phyloP scores from a whole-genome alignment of 1,139 yeast species.

The Yamadazyma atlantica region DNA sequence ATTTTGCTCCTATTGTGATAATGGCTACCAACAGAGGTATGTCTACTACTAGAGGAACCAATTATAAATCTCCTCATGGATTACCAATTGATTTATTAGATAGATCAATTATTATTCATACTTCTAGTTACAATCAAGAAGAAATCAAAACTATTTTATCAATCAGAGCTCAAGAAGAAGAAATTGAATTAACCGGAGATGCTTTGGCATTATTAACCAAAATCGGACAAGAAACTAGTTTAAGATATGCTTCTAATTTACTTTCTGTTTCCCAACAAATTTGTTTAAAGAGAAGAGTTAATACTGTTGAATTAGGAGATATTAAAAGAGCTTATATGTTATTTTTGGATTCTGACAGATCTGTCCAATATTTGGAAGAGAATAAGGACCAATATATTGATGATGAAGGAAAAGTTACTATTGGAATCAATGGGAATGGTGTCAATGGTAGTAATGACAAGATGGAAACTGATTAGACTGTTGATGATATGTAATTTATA shows the following conservation, averaged over 20 bases:
- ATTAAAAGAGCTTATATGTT: conserved; percentile 84
- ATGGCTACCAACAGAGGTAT: conserved; percentile 99
- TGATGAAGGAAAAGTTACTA: conserved; percentile 64
- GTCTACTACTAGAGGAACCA: conserved; percentile 88
- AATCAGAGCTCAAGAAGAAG: conserved; percentile 96
- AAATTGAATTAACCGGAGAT: conserved; percentile 78
- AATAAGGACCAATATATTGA: conserved; percentile 68
- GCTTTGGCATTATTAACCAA: conserved; percentile 89
- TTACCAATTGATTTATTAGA: conserved; percentile 92
- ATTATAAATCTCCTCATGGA: conserved; percentile 94
- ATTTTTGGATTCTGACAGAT: conserved; percentile 84
- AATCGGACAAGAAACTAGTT: conserved; percentile 88
- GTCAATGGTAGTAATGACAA: conserved; percentile 24
- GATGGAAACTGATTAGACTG: conserved; percentile 47
- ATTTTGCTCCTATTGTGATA: conserved; percentile 92
- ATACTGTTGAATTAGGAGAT: conserved; percentile 73
- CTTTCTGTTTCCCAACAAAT: conserved; percentile 87
- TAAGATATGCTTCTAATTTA: conserved; percentile 90
- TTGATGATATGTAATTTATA: neutral
- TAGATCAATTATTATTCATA: conserved; percentile 89
- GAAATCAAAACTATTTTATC: conserved; percentile 85
- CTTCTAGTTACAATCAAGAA: conserved; percentile 70
- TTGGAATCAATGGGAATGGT: conserved; percentile 29
- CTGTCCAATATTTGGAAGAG: conserved; percentile 77
- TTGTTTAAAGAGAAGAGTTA: conserved; percentile 75